Evolutionary conservation across 2,329 filamentous ascomycete genomes (phyloP).

Genomic region (Colletotrichum shisoi): DNA sequence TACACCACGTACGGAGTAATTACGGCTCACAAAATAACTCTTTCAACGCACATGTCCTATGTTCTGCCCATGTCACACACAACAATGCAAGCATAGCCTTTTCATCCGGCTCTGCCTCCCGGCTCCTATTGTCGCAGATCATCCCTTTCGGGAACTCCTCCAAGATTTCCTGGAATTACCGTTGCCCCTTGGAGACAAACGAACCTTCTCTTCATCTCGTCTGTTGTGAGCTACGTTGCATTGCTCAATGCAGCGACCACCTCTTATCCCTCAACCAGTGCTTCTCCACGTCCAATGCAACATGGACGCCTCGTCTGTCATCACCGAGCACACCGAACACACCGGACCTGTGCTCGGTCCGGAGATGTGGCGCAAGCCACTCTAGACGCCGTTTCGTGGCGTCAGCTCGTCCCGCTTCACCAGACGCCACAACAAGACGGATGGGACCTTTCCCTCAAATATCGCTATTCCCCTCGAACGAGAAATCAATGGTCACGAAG

Average conservation of each 20-base stretch:
- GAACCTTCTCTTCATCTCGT: slow-evolving; percentile 28
- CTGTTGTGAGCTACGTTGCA: slow-evolving; percentile 27
- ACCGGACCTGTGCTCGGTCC: slow-evolving; percentile 2
- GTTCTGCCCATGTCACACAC: not conserved
- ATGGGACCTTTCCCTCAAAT: not conserved
- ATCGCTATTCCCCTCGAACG: not conserved
- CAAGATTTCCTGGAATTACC: slow-evolving; percentile 26
- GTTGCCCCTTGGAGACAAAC: slow-evolving; percentile 28
- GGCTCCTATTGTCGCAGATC: slow-evolving; percentile 32
- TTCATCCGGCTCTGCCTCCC: slow-evolving; percentile 30
- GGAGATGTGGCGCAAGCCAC: slow-evolving; percentile 15
- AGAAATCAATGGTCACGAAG: too few relatives aligned
- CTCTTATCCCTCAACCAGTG: slow-evolving; percentile 24
- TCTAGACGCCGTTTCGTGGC: slow-evolving; percentile 17
- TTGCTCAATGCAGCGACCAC: slow-evolving; percentile 20
- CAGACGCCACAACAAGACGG: slow-evolving; percentile 1
- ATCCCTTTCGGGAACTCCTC: slow-evolving; percentile 28
- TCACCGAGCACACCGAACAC: not conserved
- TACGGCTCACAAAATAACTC: slow-evolving; percentile 17
- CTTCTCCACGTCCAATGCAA: slow-evolving; percentile 22
- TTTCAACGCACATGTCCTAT: not conserved
- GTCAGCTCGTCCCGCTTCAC: not conserved
- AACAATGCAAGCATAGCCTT: slow-evolving; percentile 24
- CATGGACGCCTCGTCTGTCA: not conserved
- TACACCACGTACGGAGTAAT: slow-evolving; percentile 34